Evolutionary conservation across 352 stramenopile genomes (phyloP), one percentile per base, ranked within the genome.

Genomic region (Pythium guiyangense): DNA sequence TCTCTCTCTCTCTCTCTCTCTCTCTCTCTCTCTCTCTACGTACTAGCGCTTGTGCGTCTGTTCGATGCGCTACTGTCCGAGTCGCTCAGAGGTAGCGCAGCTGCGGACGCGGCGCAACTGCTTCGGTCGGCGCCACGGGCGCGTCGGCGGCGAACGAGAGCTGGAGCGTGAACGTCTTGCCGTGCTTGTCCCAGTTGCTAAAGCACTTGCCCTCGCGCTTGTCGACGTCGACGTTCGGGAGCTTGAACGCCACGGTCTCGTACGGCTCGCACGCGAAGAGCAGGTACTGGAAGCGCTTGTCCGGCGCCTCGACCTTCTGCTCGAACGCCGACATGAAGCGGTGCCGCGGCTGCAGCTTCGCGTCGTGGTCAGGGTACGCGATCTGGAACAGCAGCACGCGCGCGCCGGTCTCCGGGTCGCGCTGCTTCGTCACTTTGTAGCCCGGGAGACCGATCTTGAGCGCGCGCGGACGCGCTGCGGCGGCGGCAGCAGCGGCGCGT

Each of bases 251-350:
- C 22, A 99, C 86, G 20, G 96, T 99, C 81, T 99, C 96, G 78
- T 99, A 99, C 40, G 97, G 97, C 68, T 99, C 97, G 60, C 95
- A 98, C 2, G 97, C 97, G 63, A 99, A 98, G 15, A 99, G 73
- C 15, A 99, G 70, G 67, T 99, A 99, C 77, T 97, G 88, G 62
- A 92, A 91, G 54, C 88, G 83, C 61, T 97, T 97, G 77, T 99
- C 96, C 0, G 96, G 90, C 8, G 86, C 79, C 63, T 99, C 97
- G n/a, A 99, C 88, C 49, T 96, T 92, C 70, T 99, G 97, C 80
- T 99, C 97, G 73, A 98, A 99, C n/a, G 97, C 88, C 54, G 86
- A 98, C 97, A 99, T 99, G 83, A 99, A 99, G 39, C 97, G 84
- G 73, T 99, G 96, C 12, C 97, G 84, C 25, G 97, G 97, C 77